phyloP scores from a whole-genome alignment of 345 rosid genomes.

The Sisymbrium irio region DNA sequence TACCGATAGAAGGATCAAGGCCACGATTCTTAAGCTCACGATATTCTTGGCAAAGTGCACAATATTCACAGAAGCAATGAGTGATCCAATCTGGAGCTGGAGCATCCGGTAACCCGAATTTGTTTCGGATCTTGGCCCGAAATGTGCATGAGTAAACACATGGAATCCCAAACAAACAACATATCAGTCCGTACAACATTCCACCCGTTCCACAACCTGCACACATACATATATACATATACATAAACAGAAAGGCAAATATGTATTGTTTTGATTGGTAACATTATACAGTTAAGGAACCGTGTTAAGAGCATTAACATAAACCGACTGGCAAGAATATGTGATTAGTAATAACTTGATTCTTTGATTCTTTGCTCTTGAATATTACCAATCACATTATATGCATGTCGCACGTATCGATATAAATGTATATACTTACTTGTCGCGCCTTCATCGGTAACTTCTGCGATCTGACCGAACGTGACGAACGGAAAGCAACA shows the following conservation, averaged over 20 bases:
- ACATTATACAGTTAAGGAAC: background rate
- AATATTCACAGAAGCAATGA: constrained; percentile 44
- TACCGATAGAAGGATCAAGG: constrained; percentile 48
- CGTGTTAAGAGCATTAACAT: background rate
- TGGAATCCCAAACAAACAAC: constrained; percentile 3
- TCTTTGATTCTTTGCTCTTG: background rate
- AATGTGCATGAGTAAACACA: constrained; percentile 28
- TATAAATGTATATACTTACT: constrained; percentile 27
- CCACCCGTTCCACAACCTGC: constrained; percentile 27
- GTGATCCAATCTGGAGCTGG: constrained; percentile 47
- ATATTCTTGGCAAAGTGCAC: constrained; percentile 54
- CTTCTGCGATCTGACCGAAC: constrained; percentile 57
- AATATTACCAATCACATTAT: background rate
- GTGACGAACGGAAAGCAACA: constrained; percentile 42
- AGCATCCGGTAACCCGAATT: constrained; percentile 45
- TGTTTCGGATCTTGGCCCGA: constrained; percentile 41
- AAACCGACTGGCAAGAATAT: too few relatives aligned
- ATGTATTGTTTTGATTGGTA: background rate
- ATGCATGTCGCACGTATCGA: too few relatives aligned
- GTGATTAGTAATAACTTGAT: background rate
- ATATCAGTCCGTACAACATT: constrained; percentile 30
- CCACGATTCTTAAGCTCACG: constrained; percentile 53
- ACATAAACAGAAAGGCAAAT: background rate
- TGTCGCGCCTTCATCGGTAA: constrained; percentile 46
- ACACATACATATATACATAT: background rate